Evolutionary conservation across 768 basidiomycete genomes (phyloP), one percentile per base, ranked within the genome.

Genomic region (Phlebiopsis flavidoalba): DNA sequence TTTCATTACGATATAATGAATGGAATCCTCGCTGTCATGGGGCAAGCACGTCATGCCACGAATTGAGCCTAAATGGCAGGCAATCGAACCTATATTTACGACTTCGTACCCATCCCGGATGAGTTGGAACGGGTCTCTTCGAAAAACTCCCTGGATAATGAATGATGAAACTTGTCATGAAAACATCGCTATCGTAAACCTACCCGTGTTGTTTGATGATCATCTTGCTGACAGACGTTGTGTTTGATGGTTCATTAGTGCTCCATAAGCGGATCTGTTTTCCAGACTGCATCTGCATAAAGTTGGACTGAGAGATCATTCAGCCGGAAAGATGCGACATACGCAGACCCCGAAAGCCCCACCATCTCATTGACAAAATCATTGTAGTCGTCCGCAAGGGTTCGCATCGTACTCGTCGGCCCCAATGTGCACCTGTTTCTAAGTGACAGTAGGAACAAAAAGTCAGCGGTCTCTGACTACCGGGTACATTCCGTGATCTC

Each of bases 161-260:
- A 5, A 17, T 51, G 7, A 22, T 36, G n/a, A 48, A 53, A 31
- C 26, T 31, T 31, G 26, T 6, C 26, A 31, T 2, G 17, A 49
- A 22, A 15, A 22, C 31, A 17, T 1, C 10, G 21, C 17, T 6
- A 4, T n/a, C 17, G n/a, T 15, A 26, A 19, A 22, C n/a, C 24
- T 48, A 69, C 78, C 79, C 80, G 58, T 80, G 79, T 51, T 80
- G 78, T 59, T 79, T 75, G 11, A 77, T 80, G 21, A 80, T 71
- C 54, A 72, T 72, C 58, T 70, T 75, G 46, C 72, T 73, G 49
- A 80, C 72, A 37, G 73, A 71, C 3, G 73, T 66, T 0, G 62
- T 69, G 19, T 68, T 70, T 36, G 74, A 75, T 6, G 77, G 73
- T 63, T 78, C 76, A 61, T 74, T 69, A 5, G 78, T 76, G 3